phyloP scores from a whole-genome alignment of 768 basidiomycete genomes.

The Termitomyces heimii region DNA sequence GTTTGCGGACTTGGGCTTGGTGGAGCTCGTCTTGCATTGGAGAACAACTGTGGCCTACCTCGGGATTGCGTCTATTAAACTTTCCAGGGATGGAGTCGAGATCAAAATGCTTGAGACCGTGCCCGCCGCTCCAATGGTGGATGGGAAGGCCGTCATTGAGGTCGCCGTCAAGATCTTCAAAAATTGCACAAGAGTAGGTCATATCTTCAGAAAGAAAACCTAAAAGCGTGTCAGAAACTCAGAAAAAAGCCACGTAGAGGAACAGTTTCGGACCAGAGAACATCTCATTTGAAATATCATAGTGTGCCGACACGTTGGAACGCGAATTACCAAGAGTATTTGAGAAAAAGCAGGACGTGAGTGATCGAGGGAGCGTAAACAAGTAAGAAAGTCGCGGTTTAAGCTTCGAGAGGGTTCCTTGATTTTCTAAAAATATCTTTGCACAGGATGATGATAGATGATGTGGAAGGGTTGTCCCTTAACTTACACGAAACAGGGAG shows the following conservation, averaged over 20 bases:
- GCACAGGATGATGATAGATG: not conserved
- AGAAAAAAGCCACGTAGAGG: slow-evolving; percentile 21
- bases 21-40: not conserved
- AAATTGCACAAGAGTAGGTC: slow-evolving; percentile 1
- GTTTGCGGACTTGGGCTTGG: not conserved
- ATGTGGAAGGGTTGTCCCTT: slow-evolving; percentile 32
- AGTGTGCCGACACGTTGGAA: slow-evolving; percentile 70
- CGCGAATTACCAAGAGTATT: slow-evolving; percentile 61
- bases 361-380: not conserved
- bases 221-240: not conserved
- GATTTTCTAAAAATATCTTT: not conserved
- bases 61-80: not conserved
- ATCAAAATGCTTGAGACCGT: not conserved
- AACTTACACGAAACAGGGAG: slow-evolving; percentile 51
- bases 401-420: not conserved
- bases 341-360: slow-evolving; percentile 44
- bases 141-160: not conserved
- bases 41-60: not conserved
- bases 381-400: not conserved
- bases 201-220: not conserved
- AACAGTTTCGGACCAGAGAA: slow-evolving; percentile 53
- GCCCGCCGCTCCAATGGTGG: not conserved
- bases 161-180: not conserved
- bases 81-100: not conserved
- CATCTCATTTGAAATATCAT: slow-evolving; percentile 77